These are phyloP conservation scores for Polytrichum formosum DNA, from an alignment of 225 moss, liverwort and hornwort genomes.

Conservation along the genomic window DNA sequence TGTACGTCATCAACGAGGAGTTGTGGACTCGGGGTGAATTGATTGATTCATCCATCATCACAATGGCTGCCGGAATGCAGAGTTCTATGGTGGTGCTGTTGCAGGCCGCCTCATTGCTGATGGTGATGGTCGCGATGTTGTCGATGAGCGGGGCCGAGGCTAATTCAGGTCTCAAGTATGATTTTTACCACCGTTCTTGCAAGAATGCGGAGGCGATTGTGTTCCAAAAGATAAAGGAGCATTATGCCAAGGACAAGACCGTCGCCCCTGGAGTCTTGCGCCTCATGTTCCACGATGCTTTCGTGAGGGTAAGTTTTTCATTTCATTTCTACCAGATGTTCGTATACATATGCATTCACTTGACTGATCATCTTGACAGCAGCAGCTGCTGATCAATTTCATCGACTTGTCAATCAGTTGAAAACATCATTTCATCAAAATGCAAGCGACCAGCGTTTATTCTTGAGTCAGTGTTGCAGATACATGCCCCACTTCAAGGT, in stretches of 20 bases:
- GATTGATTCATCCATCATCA: too few relatives aligned
- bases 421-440: too few relatives aligned
- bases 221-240: not conserved
- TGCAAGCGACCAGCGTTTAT: too few relatives aligned
- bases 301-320: not conserved
- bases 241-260: conserved; percentile 1
- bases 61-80: too few relatives aligned
- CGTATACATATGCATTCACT: not conserved
- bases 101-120: not conserved
- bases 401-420: too few relatives aligned
- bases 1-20: too few relatives aligned
- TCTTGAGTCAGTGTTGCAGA: too few relatives aligned
- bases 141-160: not conserved
- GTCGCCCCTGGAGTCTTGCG: conserved; percentile 17
- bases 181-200: not conserved
- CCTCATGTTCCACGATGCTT: conserved; percentile 24
- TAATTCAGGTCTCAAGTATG: not conserved
- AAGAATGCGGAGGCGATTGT: conserved; percentile 12
- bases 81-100: too few relatives aligned
- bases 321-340: not conserved
- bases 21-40: too few relatives aligned
- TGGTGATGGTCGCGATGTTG: not conserved
- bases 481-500: too few relatives aligned
- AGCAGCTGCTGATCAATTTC: too few relatives aligned
- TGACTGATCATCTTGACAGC: too few relatives aligned